Percentiles rank a stretch among this genome's conserved stretches.
These are phyloP conservation scores for Botrytis paeoniae DNA, from an alignment of 2,329 filamentous ascomycete genomes.

Conservation along the genomic window DNA sequence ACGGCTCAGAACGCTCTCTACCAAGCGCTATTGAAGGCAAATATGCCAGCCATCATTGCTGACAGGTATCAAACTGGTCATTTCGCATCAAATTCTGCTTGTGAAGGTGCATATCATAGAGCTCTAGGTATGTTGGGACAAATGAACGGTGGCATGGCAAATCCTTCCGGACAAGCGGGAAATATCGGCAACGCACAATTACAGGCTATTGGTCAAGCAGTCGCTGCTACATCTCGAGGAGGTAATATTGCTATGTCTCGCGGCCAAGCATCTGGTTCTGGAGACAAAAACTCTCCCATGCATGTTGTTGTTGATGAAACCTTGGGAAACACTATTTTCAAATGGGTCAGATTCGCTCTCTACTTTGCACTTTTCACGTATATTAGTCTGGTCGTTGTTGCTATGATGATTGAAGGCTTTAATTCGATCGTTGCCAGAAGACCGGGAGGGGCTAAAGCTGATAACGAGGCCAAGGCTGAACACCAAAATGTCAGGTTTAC, in stretches of 20 bases:
- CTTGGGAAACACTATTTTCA: slow-evolving; percentile 73
- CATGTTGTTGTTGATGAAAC: slow-evolving; percentile 96
- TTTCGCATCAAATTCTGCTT: slow-evolving; percentile 75
- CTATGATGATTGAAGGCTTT: slow-evolving; percentile 77
- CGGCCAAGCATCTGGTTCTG: slow-evolving; percentile 53
- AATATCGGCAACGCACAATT: slow-evolving; percentile 59
- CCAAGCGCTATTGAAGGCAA: slow-evolving; percentile 81
- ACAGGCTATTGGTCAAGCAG: slow-evolving; percentile 77
- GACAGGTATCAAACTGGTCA: slow-evolving; percentile 84
- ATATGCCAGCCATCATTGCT: slow-evolving; percentile 89
- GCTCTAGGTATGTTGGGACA: slow-evolving; percentile 64
- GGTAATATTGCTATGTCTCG: slow-evolving; percentile 56
- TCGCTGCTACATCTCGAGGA: slow-evolving; percentile 68
- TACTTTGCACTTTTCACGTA: slow-evolving; percentile 79
- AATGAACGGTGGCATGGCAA: slow-evolving; percentile 31
- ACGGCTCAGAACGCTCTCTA: slow-evolving; percentile 93
- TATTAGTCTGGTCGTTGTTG: slow-evolving; percentile 73
- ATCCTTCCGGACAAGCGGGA: slow-evolving; percentile 32
- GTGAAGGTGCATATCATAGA: slow-evolving; percentile 75
- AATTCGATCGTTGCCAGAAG: slow-evolving; percentile 67
- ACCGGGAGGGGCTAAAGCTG: slow-evolving; percentile 43
- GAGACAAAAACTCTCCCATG: slow-evolving; percentile 78
- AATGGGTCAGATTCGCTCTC: slow-evolving; percentile 84
- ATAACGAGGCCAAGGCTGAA: slow-evolving; percentile 86
- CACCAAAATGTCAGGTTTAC: slow-evolving; percentile 87